Evolutionary conservation across 306 rosid species (phyloP), one percentile per base, ranked within the genome.

Genomic region (Castanea crenata): DNA sequence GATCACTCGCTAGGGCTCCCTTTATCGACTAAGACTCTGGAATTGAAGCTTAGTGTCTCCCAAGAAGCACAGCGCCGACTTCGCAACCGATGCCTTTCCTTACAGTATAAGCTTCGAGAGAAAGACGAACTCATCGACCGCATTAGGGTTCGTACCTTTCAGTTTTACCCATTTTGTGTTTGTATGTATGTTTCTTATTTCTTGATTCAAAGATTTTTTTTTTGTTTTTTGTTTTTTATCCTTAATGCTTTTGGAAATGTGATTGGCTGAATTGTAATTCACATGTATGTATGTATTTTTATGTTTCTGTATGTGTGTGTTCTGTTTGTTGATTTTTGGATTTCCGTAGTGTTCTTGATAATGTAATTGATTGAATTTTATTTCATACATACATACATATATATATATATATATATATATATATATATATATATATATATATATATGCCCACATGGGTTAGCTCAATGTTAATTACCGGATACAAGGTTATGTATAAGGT

Each of bases 1-100:
- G 93, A 91, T 20, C 78, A 87, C 74, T 34, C 81, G 3, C 74
- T 93, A 52, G 97, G 97, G 27, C 88, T 91, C 21, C 90, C 91
- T 1, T 79, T 89, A 5, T 78, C 97, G 0, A 35, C 70, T 3
- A 79, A 35, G 23, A 90, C 93, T 23, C 87, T 93, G 27, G 90
- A 82, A 21, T 72, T 84, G 51, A 88, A 95, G 89, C 94, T 93
- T 83, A 92, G 81, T 9, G 86, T 87, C 80, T 85, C 87, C 9
- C 83, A 93, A 84, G 92, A 89, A 31, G 80, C 91, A 4, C 88
- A 82, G 79, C 82, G 52, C 55, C 83, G 87, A 46, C 96, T 95
- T 49, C 91, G 84, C 2, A 79, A 84, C 51, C 87, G 82, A 67
- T 82, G 76, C 74, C 83, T 82, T 13, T 62, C 51, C 18, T 74